Conservation (phyloP, 768 basidiomycete genomes). For the Amanita pallidorosea region DNA sequence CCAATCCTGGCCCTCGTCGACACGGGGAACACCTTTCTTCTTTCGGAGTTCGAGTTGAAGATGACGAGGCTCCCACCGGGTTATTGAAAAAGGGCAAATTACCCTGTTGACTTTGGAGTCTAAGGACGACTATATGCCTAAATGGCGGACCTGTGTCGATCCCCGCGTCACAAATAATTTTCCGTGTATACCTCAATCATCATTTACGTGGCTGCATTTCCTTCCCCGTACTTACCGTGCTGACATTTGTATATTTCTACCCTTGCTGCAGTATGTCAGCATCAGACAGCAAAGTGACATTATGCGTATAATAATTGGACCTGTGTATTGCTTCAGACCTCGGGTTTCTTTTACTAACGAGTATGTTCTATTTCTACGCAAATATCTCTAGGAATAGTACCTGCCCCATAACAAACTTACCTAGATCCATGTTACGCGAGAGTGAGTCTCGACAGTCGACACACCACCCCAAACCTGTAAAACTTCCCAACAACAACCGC, state of each 20-base stretch:
- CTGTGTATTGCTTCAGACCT: too few species aligned
- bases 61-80: not conserved
- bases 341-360: too few species aligned
- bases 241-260: slow-evolving; percentile 2
- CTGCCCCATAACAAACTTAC: too few species aligned
- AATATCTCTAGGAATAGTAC: too few species aligned
- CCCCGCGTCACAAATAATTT: not conserved
- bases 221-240: not conserved
- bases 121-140: not conserved
- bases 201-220: not conserved
- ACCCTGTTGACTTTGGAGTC: not conserved
- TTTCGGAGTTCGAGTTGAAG: not conserved
- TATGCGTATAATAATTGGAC: too few species aligned
- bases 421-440: too few species aligned
- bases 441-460: too few species aligned
- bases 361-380: too few species aligned
- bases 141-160: too few species aligned
- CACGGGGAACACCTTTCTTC: not conserved
- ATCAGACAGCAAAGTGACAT: too few species aligned
- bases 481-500: too few species aligned
- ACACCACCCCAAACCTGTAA: too few species aligned
- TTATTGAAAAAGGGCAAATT: slow-evolving; percentile 1
- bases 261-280: not conserved
- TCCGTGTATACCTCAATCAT: not conserved
- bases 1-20: slow-evolving; percentile 7